A percentile compares a stretch with the other conserved stretches of the same genome.
phyloP scores from a whole-genome alignment of 805 yeast species.

The Hanseniaspora lindneri region DNA sequence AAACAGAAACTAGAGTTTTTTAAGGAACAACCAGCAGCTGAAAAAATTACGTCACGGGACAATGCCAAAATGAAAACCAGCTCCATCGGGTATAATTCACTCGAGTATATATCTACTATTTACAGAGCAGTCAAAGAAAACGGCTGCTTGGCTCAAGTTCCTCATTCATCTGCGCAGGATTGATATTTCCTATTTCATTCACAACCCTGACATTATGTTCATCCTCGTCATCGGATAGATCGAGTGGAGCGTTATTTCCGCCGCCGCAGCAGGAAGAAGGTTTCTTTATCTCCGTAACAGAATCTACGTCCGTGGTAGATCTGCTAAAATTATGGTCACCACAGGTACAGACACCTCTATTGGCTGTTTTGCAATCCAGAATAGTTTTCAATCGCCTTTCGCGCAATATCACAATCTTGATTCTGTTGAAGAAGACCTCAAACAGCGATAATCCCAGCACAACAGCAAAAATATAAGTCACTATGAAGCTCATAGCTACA shows the following conservation, averaged over 20 bases:
- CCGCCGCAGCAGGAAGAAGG: conserved; percentile 8
- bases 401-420: conserved; percentile 26
- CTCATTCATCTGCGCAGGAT: conserved; percentile 14
- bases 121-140: not conserved
- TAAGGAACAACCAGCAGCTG: no score
- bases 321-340: conserved; percentile 21
- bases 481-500: conserved; percentile 60
- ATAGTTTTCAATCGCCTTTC: conserved; percentile 26
- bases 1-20: no score
- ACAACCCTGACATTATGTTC: conserved; percentile 4
- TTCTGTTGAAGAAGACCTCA: conserved; percentile 55
- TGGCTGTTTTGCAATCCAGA: conserved; percentile 25
- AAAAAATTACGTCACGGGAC: no score
- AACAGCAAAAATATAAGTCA: conserved; percentile 62
- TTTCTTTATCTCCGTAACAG: not conserved
- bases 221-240: not conserved
- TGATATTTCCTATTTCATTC: conserved; percentile 3
- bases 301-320: not conserved
- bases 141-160: conserved; percentile 10
- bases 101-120: no score
- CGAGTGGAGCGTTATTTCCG: not conserved
- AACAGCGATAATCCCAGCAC: conserved; percentile 59
- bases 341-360: conserved; percentile 22
- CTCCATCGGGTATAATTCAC: no score
- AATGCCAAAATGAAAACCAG: no score